Evolutionary conservation across 2,329 filamentous ascomycete species (phyloP).

Genomic region (Ascochyta lentis): DNA sequence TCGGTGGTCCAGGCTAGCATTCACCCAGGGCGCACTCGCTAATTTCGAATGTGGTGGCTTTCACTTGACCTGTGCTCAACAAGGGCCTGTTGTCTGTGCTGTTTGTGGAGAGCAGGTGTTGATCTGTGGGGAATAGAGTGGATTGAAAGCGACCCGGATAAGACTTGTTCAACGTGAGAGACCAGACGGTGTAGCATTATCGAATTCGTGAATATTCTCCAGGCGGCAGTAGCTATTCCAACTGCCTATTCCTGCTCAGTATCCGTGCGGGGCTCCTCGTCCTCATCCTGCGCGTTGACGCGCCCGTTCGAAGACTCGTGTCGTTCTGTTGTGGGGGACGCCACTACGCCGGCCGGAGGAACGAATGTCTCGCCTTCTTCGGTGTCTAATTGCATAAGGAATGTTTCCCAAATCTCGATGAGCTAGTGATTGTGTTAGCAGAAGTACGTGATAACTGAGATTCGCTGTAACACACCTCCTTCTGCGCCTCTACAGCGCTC

Average conservation of each 20-base stretch:
- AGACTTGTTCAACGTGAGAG: not conserved
- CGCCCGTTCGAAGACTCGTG: conserved; percentile 19
- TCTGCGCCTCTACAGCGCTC: conserved; percentile 96
- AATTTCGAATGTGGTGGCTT: not conserved
- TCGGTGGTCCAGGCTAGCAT: not conserved
- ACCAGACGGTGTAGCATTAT: conserved; percentile 1
- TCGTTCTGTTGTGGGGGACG: conserved; percentile 32
- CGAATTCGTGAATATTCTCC: not conserved
- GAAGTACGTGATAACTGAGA: not conserved
- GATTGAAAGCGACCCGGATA: not conserved
- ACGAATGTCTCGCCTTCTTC: conserved; percentile 71
- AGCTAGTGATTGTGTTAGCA: conserved; percentile 53
- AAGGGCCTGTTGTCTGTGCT: not conserved
- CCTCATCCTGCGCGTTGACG: conserved; percentile 16
- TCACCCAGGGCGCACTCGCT: not conserved
- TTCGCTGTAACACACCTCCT: conserved; percentile 73
- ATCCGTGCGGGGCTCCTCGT: conserved; percentile 2
- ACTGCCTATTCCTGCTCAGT: conserved; percentile 9
- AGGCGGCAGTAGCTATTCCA: conserved; percentile 6
- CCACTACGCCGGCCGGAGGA: conserved; percentile 48
- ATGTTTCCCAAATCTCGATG: conserved; percentile 97
- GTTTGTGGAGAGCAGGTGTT: not conserved
- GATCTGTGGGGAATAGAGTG: not conserved
- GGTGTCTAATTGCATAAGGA: conserved; percentile 92
- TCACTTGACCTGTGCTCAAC: not conserved